These are phyloP conservation scores for Odontarrhena argentea DNA, from an alignment of 345 rosid species.

Conservation along the genomic window DNA sequence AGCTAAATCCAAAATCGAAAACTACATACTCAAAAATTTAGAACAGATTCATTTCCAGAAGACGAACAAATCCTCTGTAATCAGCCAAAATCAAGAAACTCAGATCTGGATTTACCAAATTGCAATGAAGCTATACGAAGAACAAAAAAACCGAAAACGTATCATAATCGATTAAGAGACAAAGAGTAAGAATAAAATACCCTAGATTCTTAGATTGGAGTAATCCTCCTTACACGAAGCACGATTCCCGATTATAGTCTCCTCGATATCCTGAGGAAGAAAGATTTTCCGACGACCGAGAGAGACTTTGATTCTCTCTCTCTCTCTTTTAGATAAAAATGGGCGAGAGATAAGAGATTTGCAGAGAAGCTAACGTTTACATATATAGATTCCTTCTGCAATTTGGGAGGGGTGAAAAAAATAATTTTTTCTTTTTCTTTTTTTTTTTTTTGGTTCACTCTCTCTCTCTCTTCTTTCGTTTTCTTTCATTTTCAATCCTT, in stretches of 20 bases:
- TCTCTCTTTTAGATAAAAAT: constrained; percentile 11
- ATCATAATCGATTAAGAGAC: constrained; percentile 6
- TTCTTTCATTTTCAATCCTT: too few species aligned
- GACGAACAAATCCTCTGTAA: constrained; percentile 2
- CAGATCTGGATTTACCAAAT: constrained; percentile 26
- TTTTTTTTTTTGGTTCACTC: not conserved
- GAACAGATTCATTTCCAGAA: not conserved
- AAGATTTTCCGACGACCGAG: constrained; percentile 29
- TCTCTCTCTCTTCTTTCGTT: not conserved
- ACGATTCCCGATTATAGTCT: constrained; percentile 21
- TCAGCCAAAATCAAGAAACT: not conserved
- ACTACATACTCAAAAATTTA: not conserved
- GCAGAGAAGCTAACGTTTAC: constrained; percentile 35
- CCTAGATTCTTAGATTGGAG: constrained; percentile 4
- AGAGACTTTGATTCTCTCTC: constrained; percentile 26
- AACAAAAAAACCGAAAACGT: not conserved
- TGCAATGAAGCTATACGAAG: not conserved
- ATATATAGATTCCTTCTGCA: constrained; percentile 39
- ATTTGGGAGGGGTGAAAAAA: not conserved
- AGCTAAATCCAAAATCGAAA: constrained; percentile 3
- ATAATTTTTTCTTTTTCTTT: not conserved
- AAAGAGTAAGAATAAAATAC: constrained; percentile 5
- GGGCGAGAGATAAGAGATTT: constrained; percentile 34
- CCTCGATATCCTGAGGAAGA: constrained; percentile 12
- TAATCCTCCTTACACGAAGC: not conserved